A percentile compares a stretch with the other conserved stretches of the same genome.
Conservation (phyloP, 2,329 filamentous ascomycete genomes). For the Chaetothyriales sp. region DNA sequence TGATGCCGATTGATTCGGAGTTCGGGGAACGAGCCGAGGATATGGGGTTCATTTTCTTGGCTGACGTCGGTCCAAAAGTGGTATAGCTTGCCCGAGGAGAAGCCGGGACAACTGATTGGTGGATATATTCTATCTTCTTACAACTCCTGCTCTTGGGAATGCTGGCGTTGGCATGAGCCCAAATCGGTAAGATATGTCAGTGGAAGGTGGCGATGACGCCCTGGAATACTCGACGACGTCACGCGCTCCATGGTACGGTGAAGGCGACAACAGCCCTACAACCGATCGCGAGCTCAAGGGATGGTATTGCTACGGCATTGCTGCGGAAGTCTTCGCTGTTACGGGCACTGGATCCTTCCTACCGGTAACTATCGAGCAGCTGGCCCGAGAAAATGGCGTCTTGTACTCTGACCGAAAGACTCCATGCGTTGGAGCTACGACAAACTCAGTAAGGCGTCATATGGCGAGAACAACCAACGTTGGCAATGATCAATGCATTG, state of each 20-base stretch:
- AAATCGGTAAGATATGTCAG: background rate
- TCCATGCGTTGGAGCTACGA: slow-evolving; percentile 47
- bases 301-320: slow-evolving; percentile 89
- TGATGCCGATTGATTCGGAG: background rate
- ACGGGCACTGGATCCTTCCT: slow-evolving; percentile 80
- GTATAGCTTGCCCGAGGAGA: background rate
- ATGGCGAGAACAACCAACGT: slow-evolving; percentile 11
- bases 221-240: slow-evolving; percentile 1
- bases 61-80: background rate
- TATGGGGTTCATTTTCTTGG: background rate
- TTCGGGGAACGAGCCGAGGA: background rate
- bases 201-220: slow-evolving; percentile 9
- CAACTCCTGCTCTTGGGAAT: background rate
- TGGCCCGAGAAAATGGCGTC: slow-evolving; percentile 86
- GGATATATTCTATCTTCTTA: background rate
- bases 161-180: background rate
- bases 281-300: slow-evolving; percentile 68
- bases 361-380: slow-evolving; percentile 76
- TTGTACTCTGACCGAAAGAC: slow-evolving; percentile 56
- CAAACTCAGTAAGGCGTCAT: slow-evolving; percentile 5
- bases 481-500: slow-evolving; percentile 53
- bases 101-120: background rate
- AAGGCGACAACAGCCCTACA: slow-evolving; percentile 74
- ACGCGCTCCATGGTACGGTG: slow-evolving; percentile 48
- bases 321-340: slow-evolving; percentile 89